Base-by-base conservation (phyloP, 306 rosid species). In the Hippophae rhamnoides region DNA sequence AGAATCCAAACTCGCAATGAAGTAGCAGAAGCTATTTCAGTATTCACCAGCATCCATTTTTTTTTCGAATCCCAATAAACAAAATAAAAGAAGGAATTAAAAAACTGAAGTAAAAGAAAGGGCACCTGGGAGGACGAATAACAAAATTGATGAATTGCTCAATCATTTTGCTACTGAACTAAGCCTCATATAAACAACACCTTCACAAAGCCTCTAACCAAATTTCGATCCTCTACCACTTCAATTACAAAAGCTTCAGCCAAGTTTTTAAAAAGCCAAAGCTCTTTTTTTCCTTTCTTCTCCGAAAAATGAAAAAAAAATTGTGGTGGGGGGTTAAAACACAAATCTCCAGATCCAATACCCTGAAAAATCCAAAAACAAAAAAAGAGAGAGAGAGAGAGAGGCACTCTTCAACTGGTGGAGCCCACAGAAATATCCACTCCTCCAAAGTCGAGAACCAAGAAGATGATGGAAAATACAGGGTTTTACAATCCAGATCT, bases 111-210 rank as follows among this genome's bases (percentile, higher is more conserved):
- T 43, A 43, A 40, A 63, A 50, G n/a, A 53, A 49, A 6, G 56
- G 62, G 56, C 74, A 92, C 99, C 99, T 92, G 62, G 99, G 99
- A 63, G 99, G 99, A 52, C 99, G 96, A 88, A 92, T 86, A 38
- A 92, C 81, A 54, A 86, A 92, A 73, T 85, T 88, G 75, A 92
- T 80, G 77, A 92, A 92, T 71, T 92, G 99, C 26, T 92, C 95
- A 52, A 92, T 92, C 99, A 92, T 92, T 65, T 80, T 72, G 76
- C 73, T 71, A 70, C 61, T 25, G 58, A 63, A 82, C 70, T 71
- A 82, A 76, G 67, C 90, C 77, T 76, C 81, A 76, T 68, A 70
- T n/a, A 52, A 61, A 71, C 62, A 67, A 73, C 68, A 75, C 61
- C 69, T 69, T 65, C 43, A 77, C 74, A 69, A 67, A 67, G 44